These are phyloP conservation scores for Kwoniella shandongensis DNA, from an alignment of 768 basidiomycete genomes.

Conservation along the genomic window DNA sequence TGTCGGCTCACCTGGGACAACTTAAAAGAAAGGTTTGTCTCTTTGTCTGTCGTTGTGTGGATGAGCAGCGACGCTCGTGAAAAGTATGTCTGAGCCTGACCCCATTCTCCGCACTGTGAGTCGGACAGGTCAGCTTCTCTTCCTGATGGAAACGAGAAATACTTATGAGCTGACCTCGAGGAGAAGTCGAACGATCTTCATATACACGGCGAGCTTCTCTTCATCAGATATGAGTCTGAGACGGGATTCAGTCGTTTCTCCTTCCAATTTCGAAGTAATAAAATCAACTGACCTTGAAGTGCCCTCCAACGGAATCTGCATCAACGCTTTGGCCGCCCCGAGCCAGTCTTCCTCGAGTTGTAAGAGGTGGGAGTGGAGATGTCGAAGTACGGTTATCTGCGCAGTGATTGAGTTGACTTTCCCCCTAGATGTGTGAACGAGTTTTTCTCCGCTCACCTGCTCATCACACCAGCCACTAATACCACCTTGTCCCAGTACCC, in stretches of 20 bases:
- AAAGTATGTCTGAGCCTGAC: conserved; percentile 97
- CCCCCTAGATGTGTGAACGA: too few relatives aligned
- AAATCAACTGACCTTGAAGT: conserved; percentile 66
- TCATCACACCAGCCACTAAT: conserved; percentile 85
- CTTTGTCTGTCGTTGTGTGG: conserved; percentile 74
- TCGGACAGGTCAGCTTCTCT: conserved; percentile 12
- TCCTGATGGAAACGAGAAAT: not conserved
- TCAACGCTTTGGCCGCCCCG: conserved; percentile 85
- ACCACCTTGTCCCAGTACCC: conserved; percentile 66
- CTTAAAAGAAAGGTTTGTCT: conserved; percentile 58
- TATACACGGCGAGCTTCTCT: conserved; percentile 85
- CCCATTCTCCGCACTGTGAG: conserved; percentile 77
- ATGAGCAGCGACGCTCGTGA: conserved; percentile 90
- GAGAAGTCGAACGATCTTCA: conserved; percentile 88
- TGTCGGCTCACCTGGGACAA: conserved; percentile 47
- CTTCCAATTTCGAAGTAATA: not conserved
- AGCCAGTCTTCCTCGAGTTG: conserved; percentile 91
- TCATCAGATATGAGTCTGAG: conserved; percentile 68
- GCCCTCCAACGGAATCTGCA: conserved; percentile 87
- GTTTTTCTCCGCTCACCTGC: too few relatives aligned
- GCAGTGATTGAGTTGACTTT: too few relatives aligned
- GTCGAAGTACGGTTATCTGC: conserved; percentile 82
- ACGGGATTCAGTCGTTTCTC: conserved; percentile 7
- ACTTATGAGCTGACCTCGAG: conserved; percentile 65
- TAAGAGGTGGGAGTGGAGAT: conserved; percentile 85